Conservation (phyloP, 1,284 basidiomycete genomes). For the Psilocybe mexicana region DNA sequence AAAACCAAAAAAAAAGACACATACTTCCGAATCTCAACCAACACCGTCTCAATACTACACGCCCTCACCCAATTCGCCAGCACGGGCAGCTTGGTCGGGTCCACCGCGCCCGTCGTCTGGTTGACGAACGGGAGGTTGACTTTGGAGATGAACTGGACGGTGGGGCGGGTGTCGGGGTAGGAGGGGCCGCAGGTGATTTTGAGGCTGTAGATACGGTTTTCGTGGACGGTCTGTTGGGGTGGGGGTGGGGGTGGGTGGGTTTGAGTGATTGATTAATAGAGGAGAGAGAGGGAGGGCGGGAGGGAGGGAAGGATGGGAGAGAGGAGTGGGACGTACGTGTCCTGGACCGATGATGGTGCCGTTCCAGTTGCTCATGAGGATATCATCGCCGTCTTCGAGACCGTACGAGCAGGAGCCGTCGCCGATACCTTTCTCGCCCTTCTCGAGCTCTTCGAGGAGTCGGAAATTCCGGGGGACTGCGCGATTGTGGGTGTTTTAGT, state of each 20-base stretch:
- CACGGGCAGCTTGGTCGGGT: constrained; percentile 67
- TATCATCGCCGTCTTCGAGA: constrained; percentile 89
- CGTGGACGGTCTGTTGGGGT: constrained; percentile 80
- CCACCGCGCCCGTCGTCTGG: constrained; percentile 76
- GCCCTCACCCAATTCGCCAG: constrained; percentile 75
- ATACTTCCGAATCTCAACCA: constrained; percentile 90
- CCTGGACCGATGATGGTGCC: constrained; percentile 98
- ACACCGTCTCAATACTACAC: constrained; percentile 81
- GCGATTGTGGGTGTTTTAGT: background rate
- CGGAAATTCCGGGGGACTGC: constrained; percentile 97
- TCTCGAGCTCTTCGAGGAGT: constrained; percentile 96
- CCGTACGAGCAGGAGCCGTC: constrained; percentile 98
- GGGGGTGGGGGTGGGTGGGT: background rate
- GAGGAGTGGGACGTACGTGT: constrained; percentile 61
- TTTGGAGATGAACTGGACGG: constrained; percentile 83
- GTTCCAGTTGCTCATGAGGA: constrained; percentile 98
- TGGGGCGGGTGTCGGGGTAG: constrained; percentile 84
- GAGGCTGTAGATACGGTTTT: constrained; percentile 98
- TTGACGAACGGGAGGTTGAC: constrained; percentile 97
- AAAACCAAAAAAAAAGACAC: constrained; percentile 27
- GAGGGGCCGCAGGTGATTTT: constrained; percentile 83
- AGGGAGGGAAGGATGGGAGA: no score
- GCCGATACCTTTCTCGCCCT: constrained; percentile 99
- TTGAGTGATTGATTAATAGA: background rate
- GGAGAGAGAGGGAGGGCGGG: background rate